Conservation (phyloP, 2,329 filamentous ascomycete species). For the Epichloe brachyelytri region DNA sequence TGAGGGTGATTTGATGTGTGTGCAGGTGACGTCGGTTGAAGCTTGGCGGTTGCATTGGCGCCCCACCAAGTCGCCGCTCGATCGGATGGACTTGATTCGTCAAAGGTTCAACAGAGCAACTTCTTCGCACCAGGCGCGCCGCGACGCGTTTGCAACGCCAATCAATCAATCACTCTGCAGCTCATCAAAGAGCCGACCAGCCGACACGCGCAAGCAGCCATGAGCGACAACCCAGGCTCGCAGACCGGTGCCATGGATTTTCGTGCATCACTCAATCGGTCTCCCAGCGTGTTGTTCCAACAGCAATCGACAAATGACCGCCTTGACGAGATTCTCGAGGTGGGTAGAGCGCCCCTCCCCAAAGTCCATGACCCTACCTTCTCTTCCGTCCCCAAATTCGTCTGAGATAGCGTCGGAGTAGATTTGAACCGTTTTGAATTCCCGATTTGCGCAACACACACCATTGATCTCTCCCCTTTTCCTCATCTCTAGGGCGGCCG, state of each 20-base stretch:
- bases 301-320: slow-evolving; percentile 26
- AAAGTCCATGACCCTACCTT: neutral
- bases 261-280: neutral
- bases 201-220: neutral
- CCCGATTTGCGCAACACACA: no score
- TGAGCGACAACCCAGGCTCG: slow-evolving; percentile 1
- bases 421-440: no score
- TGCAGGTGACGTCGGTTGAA: no score
- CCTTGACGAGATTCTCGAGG: slow-evolving; percentile 34
- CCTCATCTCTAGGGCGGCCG: slow-evolving; percentile 23
- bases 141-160: no score
- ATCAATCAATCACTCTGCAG: no score
- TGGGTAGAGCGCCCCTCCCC: slow-evolving; percentile 14
- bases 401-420: neutral
- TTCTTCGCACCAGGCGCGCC: no score
- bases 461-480: neutral
- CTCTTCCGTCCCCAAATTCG: neutral
- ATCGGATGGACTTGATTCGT: no score
- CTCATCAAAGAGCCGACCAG: no score
- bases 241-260: neutral
- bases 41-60: no score
- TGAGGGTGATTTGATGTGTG: no score
- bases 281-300: slow-evolving; percentile 8
- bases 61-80: no score
- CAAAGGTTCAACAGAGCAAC: no score